Evolutionary conservation across 1,139 yeast species (phyloP).

Genomic region (Kodamaea sp.): DNA sequence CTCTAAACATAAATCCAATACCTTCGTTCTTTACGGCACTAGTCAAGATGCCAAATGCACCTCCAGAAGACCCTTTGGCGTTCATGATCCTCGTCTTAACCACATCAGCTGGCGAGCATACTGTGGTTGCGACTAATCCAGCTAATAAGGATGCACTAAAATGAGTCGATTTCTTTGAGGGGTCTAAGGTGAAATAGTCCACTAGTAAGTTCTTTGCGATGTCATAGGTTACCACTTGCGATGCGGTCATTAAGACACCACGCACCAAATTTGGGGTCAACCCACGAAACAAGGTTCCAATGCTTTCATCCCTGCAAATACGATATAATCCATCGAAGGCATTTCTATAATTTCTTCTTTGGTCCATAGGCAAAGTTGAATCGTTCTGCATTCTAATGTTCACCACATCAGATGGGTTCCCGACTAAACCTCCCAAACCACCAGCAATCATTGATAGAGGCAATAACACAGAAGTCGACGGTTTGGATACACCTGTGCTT

Average conservation of each 20-base stretch:
- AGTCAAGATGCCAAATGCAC: conserved; percentile 52
- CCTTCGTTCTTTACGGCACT: conserved; percentile 71
- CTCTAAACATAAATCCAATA: conserved; percentile 77
- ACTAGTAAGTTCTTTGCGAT: conserved; percentile 67
- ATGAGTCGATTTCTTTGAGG: conserved; percentile 68
- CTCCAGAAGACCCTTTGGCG: conserved; percentile 48
- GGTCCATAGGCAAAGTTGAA: conserved; percentile 60
- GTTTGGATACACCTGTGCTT: conserved; percentile 30
- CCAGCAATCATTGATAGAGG: conserved; percentile 87
- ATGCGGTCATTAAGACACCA: conserved; percentile 87
- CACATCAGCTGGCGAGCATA: conserved; percentile 91
- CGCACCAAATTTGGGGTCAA: conserved; percentile 74
- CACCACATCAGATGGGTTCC: conserved; percentile 86
- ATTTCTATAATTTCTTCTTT: conserved; percentile 74
- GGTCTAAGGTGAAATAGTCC: conserved; percentile 50
- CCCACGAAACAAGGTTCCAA: conserved; percentile 67
- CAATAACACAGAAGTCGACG: conserved; percentile 49
- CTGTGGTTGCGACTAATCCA: conserved; percentile 85
- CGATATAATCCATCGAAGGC: conserved; percentile 74
- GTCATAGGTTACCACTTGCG: conserved; percentile 89
- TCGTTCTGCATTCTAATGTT: conserved; percentile 93
- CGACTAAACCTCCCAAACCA: conserved; percentile 78
- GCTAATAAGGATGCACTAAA: conserved; percentile 77
- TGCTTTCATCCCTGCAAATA: conserved; percentile 63
- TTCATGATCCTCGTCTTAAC: conserved; percentile 88